Percentiles rank a stretch among this genome's conserved stretches.
Conservation (phyloP, 2,329 filamentous ascomycete genomes). For the Pseudonectria buxi region DNA sequence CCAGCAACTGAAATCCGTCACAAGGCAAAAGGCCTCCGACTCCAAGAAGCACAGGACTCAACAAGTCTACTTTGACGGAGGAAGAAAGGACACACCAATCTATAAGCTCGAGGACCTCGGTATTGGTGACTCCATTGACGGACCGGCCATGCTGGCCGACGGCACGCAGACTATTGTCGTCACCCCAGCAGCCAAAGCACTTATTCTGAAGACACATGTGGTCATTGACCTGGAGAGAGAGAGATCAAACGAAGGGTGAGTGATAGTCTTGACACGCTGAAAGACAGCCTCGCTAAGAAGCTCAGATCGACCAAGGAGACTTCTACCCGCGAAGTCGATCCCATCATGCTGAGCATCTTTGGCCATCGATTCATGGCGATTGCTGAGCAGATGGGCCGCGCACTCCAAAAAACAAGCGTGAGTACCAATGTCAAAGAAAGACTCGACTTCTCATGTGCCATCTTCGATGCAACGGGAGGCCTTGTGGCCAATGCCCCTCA, state of each 20-base stretch:
- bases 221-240: conserved; percentile 73
- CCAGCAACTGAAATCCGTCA: conserved; percentile 67
- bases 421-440: conserved; percentile 78
- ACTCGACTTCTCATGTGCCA: conserved; percentile 74
- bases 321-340: conserved; percentile 51
- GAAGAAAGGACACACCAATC: conserved; percentile 68
- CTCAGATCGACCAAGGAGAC: conserved; percentile 15
- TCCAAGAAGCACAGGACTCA: conserved; percentile 59
- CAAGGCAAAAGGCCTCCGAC: conserved; percentile 47
- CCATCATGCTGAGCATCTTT: conserved; percentile 73
- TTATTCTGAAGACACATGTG: conserved; percentile 80
- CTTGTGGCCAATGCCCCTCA: conserved; percentile 75
- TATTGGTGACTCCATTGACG: conserved; percentile 65
- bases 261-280: not conserved
- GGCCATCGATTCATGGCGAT: conserved; percentile 82
- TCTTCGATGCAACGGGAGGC: conserved; percentile 70
- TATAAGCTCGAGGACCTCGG: conserved; percentile 73
- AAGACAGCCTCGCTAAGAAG: not conserved
- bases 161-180: conserved; percentile 90
- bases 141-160: conserved; percentile 81
- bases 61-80: conserved; percentile 78
- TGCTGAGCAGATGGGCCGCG: conserved; percentile 76
- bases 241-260: conserved; percentile 30
- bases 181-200: conserved; percentile 67
- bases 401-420: conserved; percentile 73